Evolutionary conservation across 1,284 basidiomycete species (phyloP).

Genomic region (Tylopilus sp.): DNA sequence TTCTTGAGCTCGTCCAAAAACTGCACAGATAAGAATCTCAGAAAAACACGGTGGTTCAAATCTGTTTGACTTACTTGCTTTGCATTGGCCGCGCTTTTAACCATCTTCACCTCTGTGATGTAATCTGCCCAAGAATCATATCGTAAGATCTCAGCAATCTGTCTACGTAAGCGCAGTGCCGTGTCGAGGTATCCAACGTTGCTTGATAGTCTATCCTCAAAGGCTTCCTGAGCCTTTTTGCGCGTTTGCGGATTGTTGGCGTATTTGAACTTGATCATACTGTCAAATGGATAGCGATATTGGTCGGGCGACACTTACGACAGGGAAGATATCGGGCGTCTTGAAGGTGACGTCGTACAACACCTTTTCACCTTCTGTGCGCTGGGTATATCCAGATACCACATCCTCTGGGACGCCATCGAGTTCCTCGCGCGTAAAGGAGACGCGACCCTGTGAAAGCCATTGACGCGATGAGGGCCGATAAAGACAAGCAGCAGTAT

Average conservation of each 20-base stretch:
- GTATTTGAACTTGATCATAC: conserved; percentile 70
- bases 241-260: conserved; percentile 77
- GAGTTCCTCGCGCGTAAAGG: conserved; percentile 77
- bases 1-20: conserved; percentile 78
- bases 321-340: conserved; percentile 78
- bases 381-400: conserved; percentile 75
- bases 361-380: conserved; percentile 62
- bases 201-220: conserved; percentile 71
- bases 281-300: background rate
- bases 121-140: conserved; percentile 87
- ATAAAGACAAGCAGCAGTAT: background rate
- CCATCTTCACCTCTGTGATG: conserved; percentile 85
- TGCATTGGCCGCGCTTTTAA: conserved; percentile 63
- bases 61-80: conserved; percentile 48
- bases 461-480: background rate
- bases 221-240: conserved; percentile 67
- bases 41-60: background rate
- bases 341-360: conserved; percentile 68
- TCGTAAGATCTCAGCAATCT: conserved; percentile 74
- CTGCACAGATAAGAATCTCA: conserved; percentile 35
- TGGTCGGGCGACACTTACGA: conserved; percentile 56
- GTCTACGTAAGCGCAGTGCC: conserved; percentile 72
- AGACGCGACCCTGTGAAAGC: conserved; percentile 60
- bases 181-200: conserved; percentile 78
- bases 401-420: conserved; percentile 82